Conservation (phyloP, 1,284 basidiomycete genomes). For the Apiotrichum veenhuisii region DNA sequence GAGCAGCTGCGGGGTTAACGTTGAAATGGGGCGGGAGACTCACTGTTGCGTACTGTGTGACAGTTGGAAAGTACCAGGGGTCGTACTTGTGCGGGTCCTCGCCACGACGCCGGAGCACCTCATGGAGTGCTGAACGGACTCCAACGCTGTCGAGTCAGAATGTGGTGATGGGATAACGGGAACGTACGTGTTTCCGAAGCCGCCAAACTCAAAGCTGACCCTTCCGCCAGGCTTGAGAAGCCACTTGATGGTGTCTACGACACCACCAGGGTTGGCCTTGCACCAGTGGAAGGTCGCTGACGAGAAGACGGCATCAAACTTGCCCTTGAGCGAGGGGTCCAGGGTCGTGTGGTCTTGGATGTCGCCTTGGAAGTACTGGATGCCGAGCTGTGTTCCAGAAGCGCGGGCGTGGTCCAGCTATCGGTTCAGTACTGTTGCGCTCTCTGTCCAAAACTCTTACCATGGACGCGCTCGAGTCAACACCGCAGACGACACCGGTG, state of each 20-base stretch:
- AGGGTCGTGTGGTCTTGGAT: slow-evolving; percentile 28
- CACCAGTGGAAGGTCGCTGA: slow-evolving; percentile 82
- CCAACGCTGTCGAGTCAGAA: slow-evolving; percentile 45
- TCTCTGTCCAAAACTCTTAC: slow-evolving; percentile 49
- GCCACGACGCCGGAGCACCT: slow-evolving; percentile 57
- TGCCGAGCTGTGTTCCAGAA: slow-evolving; percentile 57
- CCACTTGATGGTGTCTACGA: slow-evolving; percentile 58
- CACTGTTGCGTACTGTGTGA: slow-evolving; percentile 61
- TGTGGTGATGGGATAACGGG: not conserved
- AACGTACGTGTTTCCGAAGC: slow-evolving; percentile 51
- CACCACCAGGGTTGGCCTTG: slow-evolving; percentile 64
- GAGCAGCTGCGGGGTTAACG: slow-evolving; percentile 59
- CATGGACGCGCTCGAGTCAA: slow-evolving; percentile 70
- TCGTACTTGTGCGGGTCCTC: slow-evolving; percentile 60
- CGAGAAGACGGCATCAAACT: slow-evolving; percentile 61
- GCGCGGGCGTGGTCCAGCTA: slow-evolving; percentile 61
- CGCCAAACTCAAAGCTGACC: slow-evolving; percentile 73
- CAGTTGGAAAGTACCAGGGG: slow-evolving; percentile 79
- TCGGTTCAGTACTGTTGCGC: too few relatives aligned
- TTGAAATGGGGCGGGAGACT: slow-evolving; percentile 17
- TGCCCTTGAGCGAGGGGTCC: slow-evolving; percentile 24
- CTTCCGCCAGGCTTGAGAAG: slow-evolving; percentile 66
- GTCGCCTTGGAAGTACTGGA: slow-evolving; percentile 45
- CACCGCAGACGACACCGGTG: slow-evolving; percentile 61
- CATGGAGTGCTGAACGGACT: slow-evolving; percentile 60